Conservation (phyloP, 2,329 filamentous ascomycete species). For the Canariomyces notabilis region DNA sequence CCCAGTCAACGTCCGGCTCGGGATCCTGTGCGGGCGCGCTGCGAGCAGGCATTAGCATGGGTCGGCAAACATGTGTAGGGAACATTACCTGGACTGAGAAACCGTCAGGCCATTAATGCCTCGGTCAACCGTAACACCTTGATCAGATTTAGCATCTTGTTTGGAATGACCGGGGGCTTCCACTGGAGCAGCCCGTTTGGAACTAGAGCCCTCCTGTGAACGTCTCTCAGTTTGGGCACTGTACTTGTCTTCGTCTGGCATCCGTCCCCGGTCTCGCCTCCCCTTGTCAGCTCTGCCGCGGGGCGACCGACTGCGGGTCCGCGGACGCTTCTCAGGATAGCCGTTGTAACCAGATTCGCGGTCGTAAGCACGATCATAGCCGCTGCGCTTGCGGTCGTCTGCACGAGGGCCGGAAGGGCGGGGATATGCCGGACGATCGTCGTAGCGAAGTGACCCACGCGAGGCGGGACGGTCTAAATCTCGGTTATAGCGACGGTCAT, state of each 20-base stretch:
- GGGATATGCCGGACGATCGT: constrained; percentile 50
- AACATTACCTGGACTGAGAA: constrained; percentile 33
- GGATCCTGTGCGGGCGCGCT: constrained; percentile 11
- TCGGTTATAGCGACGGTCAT: constrained; percentile 44
- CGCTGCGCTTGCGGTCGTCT: constrained; percentile 30
- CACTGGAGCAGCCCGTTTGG: constrained; percentile 57
- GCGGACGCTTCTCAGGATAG: constrained; percentile 29
- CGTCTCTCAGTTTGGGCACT: constrained; percentile 45
- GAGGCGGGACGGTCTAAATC: constrained; percentile 51
- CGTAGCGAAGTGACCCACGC: constrained; percentile 38
- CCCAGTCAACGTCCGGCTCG: constrained; percentile 37
- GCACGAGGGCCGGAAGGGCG: too few relatives aligned
- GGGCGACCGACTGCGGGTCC: constrained; percentile 28
- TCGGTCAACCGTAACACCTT: constrained; percentile 51
- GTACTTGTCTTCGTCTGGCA: constrained; percentile 36
- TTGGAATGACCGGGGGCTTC: constrained; percentile 54
- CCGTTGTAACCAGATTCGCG: constrained; percentile 33
- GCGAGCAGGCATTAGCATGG: constrained; percentile 1
- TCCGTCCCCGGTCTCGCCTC: constrained; percentile 28
- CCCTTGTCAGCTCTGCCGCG: constrained; percentile 26
- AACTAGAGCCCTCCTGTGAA: constrained; percentile 54
- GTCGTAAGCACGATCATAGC: constrained; percentile 42
- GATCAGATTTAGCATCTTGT: constrained; percentile 63
- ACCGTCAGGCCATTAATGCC: constrained; percentile 27
- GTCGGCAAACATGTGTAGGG: neutral